Base-by-base conservation (phyloP, 768 basidiomycete species). In the Russula sp. region DNA sequence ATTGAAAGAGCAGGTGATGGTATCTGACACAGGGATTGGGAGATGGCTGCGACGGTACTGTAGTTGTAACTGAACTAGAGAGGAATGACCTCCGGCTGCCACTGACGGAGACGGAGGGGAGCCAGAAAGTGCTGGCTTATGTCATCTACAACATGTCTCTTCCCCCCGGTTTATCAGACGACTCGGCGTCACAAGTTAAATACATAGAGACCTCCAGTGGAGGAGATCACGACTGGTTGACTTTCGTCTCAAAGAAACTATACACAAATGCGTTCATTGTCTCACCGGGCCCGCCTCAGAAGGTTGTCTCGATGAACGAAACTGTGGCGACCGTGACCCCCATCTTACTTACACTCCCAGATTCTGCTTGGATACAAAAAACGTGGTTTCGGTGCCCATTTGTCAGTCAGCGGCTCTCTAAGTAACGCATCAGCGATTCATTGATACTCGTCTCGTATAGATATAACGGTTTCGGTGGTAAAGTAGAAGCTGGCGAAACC, bases 391-490 rank as follows among this genome's bases (percentile, higher is more conserved):
- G 90, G 89, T 31, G 75, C 75, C 42, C 78, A 81, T 64, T 77
- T 82, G 88, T 88, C 66, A 42, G 5, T 53, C 70, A 11, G 18
- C 18, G 16, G 47, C 39, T 18, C 32, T 39, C 9, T 10, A 14
- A 40, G 61, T 48, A 7, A 22, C 1, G 11, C 32, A 14, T 32
- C 3, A 20, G 11, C 45, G 2, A n/a, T 32, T 35, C n/a, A 1
- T 49, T 48, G 54, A 37, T 39, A 37, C 50, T 37, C 40, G 48
- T 31, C 66, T 22, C 16, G 31, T n/a, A 52, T 68, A 93, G 92
- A 69, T 93, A 82, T 70, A 94, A 94, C 65, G 93, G 93, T 4
- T 95, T 94, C 67, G 91, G 91, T 18, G 93, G 93, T 10, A 96
- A 96, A 73, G 84, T 91, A 9, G 91, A 94, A 61, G 73, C 79